These are phyloP conservation scores for Fraxinus sp. DNA, from an alignment of 305 asterid species.

Conservation along the genomic window DNA sequence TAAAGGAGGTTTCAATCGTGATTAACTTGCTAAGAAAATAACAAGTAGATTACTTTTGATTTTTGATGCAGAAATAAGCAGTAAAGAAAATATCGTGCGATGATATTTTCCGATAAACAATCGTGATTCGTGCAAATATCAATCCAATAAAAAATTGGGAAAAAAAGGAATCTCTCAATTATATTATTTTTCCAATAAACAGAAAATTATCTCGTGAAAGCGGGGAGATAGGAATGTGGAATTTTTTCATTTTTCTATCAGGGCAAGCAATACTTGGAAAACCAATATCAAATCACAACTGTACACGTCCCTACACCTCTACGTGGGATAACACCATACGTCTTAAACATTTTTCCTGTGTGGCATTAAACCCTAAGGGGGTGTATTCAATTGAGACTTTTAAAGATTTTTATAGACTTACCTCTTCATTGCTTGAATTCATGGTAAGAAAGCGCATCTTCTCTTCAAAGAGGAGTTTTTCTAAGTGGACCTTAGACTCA, in stretches of 20 bases:
- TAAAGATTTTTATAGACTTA: too few species aligned
- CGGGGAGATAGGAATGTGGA: neutral
- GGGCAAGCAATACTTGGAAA: neutral
- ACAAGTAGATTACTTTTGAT: neutral
- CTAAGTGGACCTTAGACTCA: too few species aligned
- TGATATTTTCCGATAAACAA: neutral
- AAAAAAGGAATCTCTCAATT: too few species aligned
- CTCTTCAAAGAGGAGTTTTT: too few species aligned
- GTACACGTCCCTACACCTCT: conserved; percentile 11
- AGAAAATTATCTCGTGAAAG: neutral
- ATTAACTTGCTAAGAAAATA: neutral
- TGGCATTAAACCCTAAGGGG: conserved; percentile 17
- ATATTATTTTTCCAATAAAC: neutral
- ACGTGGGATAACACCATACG: conserved; percentile 28
- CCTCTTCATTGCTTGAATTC: too few species aligned
- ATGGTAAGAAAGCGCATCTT: too few species aligned
- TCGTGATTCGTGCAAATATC: too few species aligned
- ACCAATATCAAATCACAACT: conserved; percentile 12
- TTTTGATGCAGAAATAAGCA: neutral
- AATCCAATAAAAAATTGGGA: too few species aligned
- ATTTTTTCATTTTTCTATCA: neutral
- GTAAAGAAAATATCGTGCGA: neutral
- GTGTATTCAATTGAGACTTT: too few species aligned
- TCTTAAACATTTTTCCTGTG: conserved; percentile 13
- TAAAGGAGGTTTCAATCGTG: neutral